Base-by-base conservation (phyloP, 768 basidiomycete species). In the Pleurotus citrinopileatus region DNA sequence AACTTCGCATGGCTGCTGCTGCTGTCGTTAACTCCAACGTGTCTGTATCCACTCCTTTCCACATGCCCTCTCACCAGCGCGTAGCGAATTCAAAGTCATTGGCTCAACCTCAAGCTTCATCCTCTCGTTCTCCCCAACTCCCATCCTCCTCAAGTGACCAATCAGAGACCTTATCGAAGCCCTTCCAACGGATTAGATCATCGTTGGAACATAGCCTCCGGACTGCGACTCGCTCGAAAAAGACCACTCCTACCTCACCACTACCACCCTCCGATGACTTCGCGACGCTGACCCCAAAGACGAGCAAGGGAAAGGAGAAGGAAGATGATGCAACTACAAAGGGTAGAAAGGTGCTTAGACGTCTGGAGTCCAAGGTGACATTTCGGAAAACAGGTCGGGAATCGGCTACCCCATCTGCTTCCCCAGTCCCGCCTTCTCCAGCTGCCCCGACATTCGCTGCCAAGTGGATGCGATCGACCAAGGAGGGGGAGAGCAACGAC, bases 171-270 rank as follows among this genome's bases (percentile, higher is more conserved):
- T 64, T 71, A 0, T 73, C 78, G 36, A 82, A 75, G 61, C 74
- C 84, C 4, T 83, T 89, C 63, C 79, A 79, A 61, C 81, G 85
- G 37, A 68, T 89, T 54, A 82, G 83, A 53, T 81, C 85, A 2
- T 81, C 85, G 4, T 68, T 90, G 20, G 86, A 86, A 61, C 83
- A 87, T 58, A 83, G 80, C 60, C 58, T 89, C 34, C 80, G 84
- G 46, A 78, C 79, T 10, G 84, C 84, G 48, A 84, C 84, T 9
- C 76, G 83, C 51, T 80, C 83, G 29, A 82, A 73, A 70, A 66
- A 63, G 19, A 78, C 77, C 59, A 36, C 29, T 9, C 37, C 48
- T 4, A 37, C 48, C 12, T 37, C 23, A 20, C 43, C 67, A 5
- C 61, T 72, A 36, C 43, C 67, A 6, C 61, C 73, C 1, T 60